Evolutionary conservation across 352 stramenopile species (phyloP), one percentile per base, ranked within the genome.

Genomic region (Lagenidium giganteum): DNA sequence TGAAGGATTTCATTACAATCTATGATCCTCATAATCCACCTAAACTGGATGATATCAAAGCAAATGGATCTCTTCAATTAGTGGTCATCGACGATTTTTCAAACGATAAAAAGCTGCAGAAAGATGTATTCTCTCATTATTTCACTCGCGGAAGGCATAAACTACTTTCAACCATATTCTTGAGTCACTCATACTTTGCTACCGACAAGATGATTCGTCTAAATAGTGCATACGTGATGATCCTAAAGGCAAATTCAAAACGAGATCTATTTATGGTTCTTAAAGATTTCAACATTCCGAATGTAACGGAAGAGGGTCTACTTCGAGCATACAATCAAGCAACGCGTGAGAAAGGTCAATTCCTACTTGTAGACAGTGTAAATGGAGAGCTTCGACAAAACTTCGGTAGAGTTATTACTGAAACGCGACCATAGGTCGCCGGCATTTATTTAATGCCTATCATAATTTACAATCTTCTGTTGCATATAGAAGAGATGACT

Each of bases 131-230:
- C 35, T 45, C 18, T 43, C 56, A 67, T 34, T 70, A 47, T 24
- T 64, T 61, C 14, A 64, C 41, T 11, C 27, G 61, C 39, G 47
- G 61, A 16, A n/a, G 61, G 21, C 61, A 67, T 24, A 47, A 55
- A 18, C 21, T 41, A 5, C 18, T 67, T 39, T 42, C 14, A 11
- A 59, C 46, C 3, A 52, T 63, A 43, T 67, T 70, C 32, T n/a
- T 67, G 4, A 29, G 26, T 23, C 54, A 62, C 33, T 51, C 24
- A 12, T 54, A 67, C 24, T 70, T 70, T 41, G 56, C 55, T n/a
- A 58, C 40, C 1, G 55, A 67, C 32, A 70, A 61, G 30, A 64
- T 68, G 53, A 64, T 68, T 42, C 39, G 54, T 32, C 48, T 68
- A 35, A 68, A 64, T 34, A 20, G 14, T 16, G 54, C 64, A 41